These are phyloP conservation scores for thale cress (Arabidopsis thaliana) DNA, from an alignment of 345 rosid genomes.

Conservation along the genomic window TAIR10.1 NC_003074.8:2444001-2444500, in stretches of 20 bases:
- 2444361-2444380: conserved; percentile 7
- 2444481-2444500: neutral
- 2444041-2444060: conserved; percentile 28
- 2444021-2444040: conserved; percentile 33
- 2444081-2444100: conserved; percentile 23
- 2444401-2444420: neutral
- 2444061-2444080: conserved; percentile 38
- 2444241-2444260: conserved; percentile 42
- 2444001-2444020: conserved; percentile 31
- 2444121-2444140: conserved; percentile 28
- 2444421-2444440: neutral
- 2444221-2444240: conserved; percentile 35
- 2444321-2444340: conserved; percentile 22
- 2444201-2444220: conserved; percentile 41
- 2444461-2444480: neutral
- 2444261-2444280: conserved; percentile 30
- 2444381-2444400: conserved; percentile 3
- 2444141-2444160: conserved; percentile 18
- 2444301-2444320: conserved; percentile 33
- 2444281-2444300: conserved; percentile 28
- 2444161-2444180: conserved; percentile 27
- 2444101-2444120: conserved; percentile 35
- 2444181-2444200: conserved; percentile 38
- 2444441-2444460: neutral
- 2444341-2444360: conserved; percentile 41